Evolutionary conservation across 2,329 filamentous ascomycete species (phyloP), one percentile per base, ranked within the genome.

Genomic region (Penicillium sp.): DNA sequence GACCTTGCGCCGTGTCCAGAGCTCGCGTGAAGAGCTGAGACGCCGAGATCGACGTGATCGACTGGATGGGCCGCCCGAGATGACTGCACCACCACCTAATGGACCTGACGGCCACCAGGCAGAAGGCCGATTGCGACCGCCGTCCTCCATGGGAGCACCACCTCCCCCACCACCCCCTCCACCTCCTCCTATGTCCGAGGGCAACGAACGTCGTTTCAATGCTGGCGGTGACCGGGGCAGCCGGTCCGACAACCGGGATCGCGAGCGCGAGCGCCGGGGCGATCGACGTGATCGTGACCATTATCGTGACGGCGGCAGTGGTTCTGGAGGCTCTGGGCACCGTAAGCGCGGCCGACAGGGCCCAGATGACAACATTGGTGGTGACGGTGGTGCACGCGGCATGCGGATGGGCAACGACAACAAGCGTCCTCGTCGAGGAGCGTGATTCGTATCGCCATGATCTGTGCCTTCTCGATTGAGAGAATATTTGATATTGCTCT

Each of bases 351-450:
- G 67, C 45, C 66, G 68, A 35, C 62, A 64, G 14, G 69, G 69
- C 40, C 64, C 62, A 14, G 66, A 70, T 4, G 65, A 66, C 36
- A 62, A 65, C 13, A 49, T 61, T 31, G 59, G 58, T 31, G 59
- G 58, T 18, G 58, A 52, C 12, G 57, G 58, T 41, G 54, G 56
- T 25, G 22, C 22, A 37, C 63, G 71, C 29, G 71, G 69, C n/a
- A 64, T 62, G 48, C 60, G 72, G n/a, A 66, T 65, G 55, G 66
- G 69, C 12, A 64, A 64, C 46, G 72, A 74, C 12, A 72, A 58
- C 53, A 74, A 74, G 55, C 67, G 72, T 36, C 62, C 67, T 38
- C 69, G 72, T 49, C 66, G 72, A 43, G 72, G 72, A 41, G 58
- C 58, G 22, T 72, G 55, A 68, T 43, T 33, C n/a, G 16, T n/a